Evolutionary conservation across 129 eudicot genomes (phyloP), one percentile per base, ranked within the genome.

Genomic region (Logfia minima): DNA sequence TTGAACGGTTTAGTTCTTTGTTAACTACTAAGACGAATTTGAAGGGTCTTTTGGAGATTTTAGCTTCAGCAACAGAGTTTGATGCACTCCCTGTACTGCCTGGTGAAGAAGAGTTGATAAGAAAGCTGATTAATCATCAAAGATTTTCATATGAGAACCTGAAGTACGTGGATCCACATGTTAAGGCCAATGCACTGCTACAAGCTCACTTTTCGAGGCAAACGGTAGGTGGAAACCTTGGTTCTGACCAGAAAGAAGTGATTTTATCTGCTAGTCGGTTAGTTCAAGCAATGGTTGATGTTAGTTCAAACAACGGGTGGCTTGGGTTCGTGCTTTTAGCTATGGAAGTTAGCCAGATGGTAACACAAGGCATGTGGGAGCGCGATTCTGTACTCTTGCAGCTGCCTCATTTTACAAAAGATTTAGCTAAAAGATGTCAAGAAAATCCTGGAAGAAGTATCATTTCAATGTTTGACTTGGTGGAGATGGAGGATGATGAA

Each of bases 201-300:
- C 98, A 91, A 74, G 97, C 97, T 22, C 98, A 93, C 71, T 93
- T 93, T 78, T 84, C 98, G 0, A 87, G 98, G 86, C 98, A 89
- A 17, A 3, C n/a, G 59, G 87, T 91, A 53, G 88, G 92, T 67
- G 98, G 98, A 31, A 91, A 89, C 72, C 75, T 93, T 19, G 90
- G 90, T 29, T 79, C 90, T 28, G 98, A 93, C 58, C 98, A 93
- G 89, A 86, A 87, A 34, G 96, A 93, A 78, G 97, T 93, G 52
- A 87, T 93, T 7, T 65, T 89, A 24, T 78, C 85, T 69, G 90
- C 98, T 17, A 73, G 83, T 34, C 83, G 92, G 85, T 84, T 91
- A 41, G 93, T 93, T 69, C 96, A 93, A 76, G 97, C 98, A 0
- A 86, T 93, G 88, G 97, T 90, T 71, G 96, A 90, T 71, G 97